Evolutionary conservation across 2,329 filamentous ascomycete genomes (phyloP).

Genomic region (Sporothrix humicola): DNA sequence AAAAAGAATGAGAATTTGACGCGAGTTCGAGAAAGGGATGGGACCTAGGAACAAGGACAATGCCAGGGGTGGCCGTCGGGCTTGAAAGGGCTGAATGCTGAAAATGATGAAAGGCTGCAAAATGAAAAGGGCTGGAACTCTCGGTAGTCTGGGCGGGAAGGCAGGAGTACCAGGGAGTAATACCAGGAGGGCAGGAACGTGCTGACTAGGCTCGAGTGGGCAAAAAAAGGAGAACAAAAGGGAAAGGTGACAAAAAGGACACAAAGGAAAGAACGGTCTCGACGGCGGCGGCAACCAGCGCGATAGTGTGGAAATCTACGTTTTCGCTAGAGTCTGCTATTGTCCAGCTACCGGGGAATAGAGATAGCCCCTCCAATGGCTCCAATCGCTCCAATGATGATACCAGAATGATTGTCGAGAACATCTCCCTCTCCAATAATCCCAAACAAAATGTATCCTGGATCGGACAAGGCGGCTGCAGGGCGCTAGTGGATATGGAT

Average conservation of each 20-base stretch:
- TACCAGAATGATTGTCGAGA: too few species aligned
- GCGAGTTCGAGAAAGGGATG: constrained; percentile 19
- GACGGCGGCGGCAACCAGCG: too few species aligned
- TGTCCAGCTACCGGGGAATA: neutral
- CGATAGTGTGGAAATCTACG: too few species aligned
- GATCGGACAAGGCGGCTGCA: constrained; percentile 8
- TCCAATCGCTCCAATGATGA: neutral
- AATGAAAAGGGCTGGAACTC: too few species aligned
- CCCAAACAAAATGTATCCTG: neutral
- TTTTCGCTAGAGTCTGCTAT: too few species aligned
- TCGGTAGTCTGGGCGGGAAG: too few species aligned
- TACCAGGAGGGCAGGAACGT: too few species aligned
- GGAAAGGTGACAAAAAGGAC: too few species aligned
- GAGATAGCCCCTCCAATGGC: neutral
- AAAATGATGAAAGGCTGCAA: too few species aligned
- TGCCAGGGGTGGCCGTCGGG: neutral
- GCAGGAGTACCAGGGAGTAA: too few species aligned
- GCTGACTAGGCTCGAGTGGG: neutral
- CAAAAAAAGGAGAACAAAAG: neutral
- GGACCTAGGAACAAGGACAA: neutral
- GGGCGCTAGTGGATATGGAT: neutral
- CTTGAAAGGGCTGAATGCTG: too few species aligned
- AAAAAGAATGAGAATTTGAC: neutral
- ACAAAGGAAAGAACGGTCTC: too few species aligned
- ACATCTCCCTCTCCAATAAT: neutral